phyloP scores from a whole-genome alignment of 768 basidiomycete genomes.

The Cystobasidium ongulense region DNA sequence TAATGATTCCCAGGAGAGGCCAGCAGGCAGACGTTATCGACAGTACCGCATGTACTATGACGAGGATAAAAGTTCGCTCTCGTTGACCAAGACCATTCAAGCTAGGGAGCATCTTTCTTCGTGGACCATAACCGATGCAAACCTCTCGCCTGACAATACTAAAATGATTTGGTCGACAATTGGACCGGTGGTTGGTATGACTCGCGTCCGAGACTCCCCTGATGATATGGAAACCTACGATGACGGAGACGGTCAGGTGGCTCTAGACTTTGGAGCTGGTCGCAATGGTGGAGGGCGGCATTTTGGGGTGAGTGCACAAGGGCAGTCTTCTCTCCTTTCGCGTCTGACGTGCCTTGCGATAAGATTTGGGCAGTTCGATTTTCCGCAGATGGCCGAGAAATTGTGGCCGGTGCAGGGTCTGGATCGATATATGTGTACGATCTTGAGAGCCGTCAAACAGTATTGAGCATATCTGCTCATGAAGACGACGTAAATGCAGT shows the following conservation, averaged over 20 bases:
- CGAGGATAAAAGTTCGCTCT: slow-evolving; percentile 49
- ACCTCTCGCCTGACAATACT: slow-evolving; percentile 27
- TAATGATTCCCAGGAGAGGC: slow-evolving; percentile 30
- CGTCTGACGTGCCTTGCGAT: slow-evolving; percentile 51
- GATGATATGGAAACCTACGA: slow-evolving; percentile 79
- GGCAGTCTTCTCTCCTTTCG: slow-evolving; percentile 54
- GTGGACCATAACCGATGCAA: slow-evolving; percentile 28
- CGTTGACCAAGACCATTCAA: slow-evolving; percentile 48
- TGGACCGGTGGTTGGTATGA: slow-evolving; percentile 44
- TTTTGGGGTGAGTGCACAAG: slow-evolving; percentile 48
- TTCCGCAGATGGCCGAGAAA: slow-evolving; percentile 90
- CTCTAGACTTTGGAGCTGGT: slow-evolving; percentile 42
- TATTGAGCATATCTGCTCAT: slow-evolving; percentile 80
- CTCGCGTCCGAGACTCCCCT: slow-evolving; percentile 54
- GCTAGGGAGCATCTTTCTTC: slow-evolving; percentile 15
- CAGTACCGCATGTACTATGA: slow-evolving; percentile 33
- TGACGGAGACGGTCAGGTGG: slow-evolving; percentile 58
- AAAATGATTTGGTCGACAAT: slow-evolving; percentile 31
- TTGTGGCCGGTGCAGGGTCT: slow-evolving; percentile 72
- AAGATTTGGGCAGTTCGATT: slow-evolving; percentile 92
- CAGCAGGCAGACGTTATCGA: slow-evolving; percentile 31
- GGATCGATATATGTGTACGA: slow-evolving; percentile 63
- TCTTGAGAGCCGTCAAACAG: slow-evolving; percentile 65
- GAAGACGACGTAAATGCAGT: slow-evolving; percentile 71
- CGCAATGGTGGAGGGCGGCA: slow-evolving; percentile 3